Evolutionary conservation across 768 basidiomycete species (phyloP).

Genomic region (Tephrocybe sp.): DNA sequence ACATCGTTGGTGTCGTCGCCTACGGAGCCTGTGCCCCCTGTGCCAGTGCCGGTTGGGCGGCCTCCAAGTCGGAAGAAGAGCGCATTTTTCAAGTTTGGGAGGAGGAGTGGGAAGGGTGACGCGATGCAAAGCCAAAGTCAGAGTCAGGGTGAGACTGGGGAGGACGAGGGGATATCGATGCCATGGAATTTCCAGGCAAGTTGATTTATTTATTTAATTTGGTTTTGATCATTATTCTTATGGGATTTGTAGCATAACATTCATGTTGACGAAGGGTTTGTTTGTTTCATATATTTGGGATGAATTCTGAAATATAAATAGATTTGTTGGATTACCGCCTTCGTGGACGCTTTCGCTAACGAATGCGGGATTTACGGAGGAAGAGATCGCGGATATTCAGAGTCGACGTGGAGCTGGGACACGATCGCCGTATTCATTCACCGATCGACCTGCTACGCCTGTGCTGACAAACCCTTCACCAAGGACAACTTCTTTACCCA

Average conservation of each 20-base stretch:
- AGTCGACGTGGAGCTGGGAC: conserved; percentile 33
- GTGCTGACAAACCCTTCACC: conserved; percentile 28
- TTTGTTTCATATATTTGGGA: conserved; percentile 6
- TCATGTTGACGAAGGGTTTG: conserved; percentile 74
- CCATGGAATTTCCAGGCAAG: conserved; percentile 79
- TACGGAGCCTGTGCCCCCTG: conserved; percentile 14
- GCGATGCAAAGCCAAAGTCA: conserved; percentile 20
- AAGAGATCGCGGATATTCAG: conserved; percentile 64
- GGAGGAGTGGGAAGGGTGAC: conserved; percentile 28
- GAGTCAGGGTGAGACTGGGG: conserved; percentile 24
- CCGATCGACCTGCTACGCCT: conserved; percentile 34
- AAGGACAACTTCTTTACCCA: conserved; percentile 32
- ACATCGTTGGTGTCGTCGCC: conserved; percentile 34
- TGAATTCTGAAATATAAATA: conserved; percentile 19
- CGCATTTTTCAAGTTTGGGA: conserved; percentile 40
- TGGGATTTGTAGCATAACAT: conserved; percentile 53
- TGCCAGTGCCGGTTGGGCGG: neutral
- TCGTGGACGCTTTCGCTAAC: conserved; percentile 67
- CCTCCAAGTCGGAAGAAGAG: conserved; percentile 29
- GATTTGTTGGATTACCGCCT: conserved; percentile 66
- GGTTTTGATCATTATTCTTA: neutral
- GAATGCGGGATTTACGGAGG: conserved; percentile 61
- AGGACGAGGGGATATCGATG: conserved; percentile 61
- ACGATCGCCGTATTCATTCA: conserved; percentile 34
- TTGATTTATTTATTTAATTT: conserved; percentile 1